Base-by-base conservation (phyloP, 495 filamentous ascomycete species). In the Hypomontagnella submonticulosa region DNA sequence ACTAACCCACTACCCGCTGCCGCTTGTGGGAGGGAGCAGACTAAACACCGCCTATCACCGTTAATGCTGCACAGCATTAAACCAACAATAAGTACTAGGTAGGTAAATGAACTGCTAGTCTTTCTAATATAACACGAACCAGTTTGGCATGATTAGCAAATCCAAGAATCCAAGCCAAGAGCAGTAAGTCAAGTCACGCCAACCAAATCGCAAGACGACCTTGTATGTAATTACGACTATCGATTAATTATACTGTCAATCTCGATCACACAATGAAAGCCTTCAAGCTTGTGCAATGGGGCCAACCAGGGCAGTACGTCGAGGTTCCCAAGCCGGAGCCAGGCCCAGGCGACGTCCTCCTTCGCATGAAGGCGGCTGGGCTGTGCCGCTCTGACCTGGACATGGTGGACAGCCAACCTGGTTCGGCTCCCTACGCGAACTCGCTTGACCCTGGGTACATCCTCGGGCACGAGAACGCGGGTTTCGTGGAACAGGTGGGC, bases 341-440 rank as follows among this genome's bases (percentile, higher is more conserved):
- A 1, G 61, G 61, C 4, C 47, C 61, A 2, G 20, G 32, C 52
- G 76, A 84, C 51, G 69, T 85, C 5, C 67, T 87, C 0, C 77
- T 87, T 62, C 77, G 76, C 55, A 76, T 84, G 34, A 75, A 82
- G 48, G 83, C 82, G 7, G 79, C 80, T 0, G 77, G 73, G 23
- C 67, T 85, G 41, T 81, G 79, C 57, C 80, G 81, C 0, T 73
- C 80, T 6, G 82, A 85, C 66, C 73, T 82, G 0, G 81, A 84
- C 51, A 73, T 83, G 48, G 80, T 81, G 2, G 63, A 64, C 3
- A 71, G 70, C 56, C 12, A 33, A 50, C 41, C 51, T 9, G 53
- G 61, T 12, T 57, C 51, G 0, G 41, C 47, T 7, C 44, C 44
- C 4, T 42, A 43, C 43, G 48, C 52, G 15, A 43, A 59, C 51